Evolutionary conservation across 345 rosid species (phyloP).

Genomic region (Isatis tinctoria): DNA sequence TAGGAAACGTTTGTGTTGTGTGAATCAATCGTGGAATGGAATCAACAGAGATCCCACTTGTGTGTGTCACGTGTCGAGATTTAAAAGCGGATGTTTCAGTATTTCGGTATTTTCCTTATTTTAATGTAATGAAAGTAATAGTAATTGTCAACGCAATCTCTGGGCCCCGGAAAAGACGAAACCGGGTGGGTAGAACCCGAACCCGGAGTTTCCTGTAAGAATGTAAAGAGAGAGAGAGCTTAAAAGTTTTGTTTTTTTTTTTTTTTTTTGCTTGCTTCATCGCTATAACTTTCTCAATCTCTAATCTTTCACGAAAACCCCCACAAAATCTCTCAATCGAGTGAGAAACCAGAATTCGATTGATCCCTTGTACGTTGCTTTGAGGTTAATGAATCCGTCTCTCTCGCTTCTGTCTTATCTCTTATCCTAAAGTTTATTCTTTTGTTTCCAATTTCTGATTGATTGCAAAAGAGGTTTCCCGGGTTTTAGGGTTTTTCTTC

Average conservation of each 20-base stretch:
- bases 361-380: conserved; percentile 26
- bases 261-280: conserved; percentile 26
- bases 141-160: conserved; percentile 26
- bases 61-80: conserved; percentile 16
- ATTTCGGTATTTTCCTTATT: neutral
- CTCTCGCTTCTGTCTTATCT: neutral
- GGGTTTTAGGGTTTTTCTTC: conserved; percentile 26
- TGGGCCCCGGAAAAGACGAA: neutral
- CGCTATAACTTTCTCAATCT: conserved; percentile 9
- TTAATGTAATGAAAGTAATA: neutral
- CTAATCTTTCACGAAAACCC: conserved; percentile 24
- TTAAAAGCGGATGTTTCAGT: neutral
- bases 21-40: conserved; percentile 7
- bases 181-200: conserved; percentile 18
- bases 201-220: conserved; percentile 3
- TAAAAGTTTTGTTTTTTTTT: neutral
- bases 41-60: conserved; percentile 13
- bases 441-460: conserved; percentile 7
- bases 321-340: conserved; percentile 16
- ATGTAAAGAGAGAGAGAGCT: conserved; percentile 5
- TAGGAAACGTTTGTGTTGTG: neutral
- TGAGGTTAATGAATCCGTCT: conserved; percentile 22
- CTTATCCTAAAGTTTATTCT: neutral
- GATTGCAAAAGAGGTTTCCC: conserved; percentile 23
- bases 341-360: conserved; percentile 1